Conservation (phyloP, 768 basidiomycete species). For the Krasilnikovozyma curviuscula region DNA sequence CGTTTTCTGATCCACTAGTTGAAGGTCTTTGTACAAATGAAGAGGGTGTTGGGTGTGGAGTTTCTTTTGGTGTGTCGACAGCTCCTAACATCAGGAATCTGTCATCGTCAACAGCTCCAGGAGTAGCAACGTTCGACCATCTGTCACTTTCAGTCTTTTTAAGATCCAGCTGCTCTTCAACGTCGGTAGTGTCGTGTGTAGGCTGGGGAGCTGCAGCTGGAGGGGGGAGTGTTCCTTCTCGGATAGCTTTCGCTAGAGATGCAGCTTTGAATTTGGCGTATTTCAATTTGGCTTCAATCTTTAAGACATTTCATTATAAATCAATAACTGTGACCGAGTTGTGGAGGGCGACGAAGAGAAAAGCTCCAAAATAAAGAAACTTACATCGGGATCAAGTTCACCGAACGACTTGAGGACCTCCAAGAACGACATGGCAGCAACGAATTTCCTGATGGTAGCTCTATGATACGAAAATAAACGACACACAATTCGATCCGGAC, state of each 20-base stretch:
- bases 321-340: not conserved
- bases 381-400: slow-evolving; percentile 26
- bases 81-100: too few relatives aligned
- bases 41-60: not conserved
- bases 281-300: slow-evolving; percentile 72
- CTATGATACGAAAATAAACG: slow-evolving; percentile 27
- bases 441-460: slow-evolving; percentile 78
- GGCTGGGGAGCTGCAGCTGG: slow-evolving; percentile 11
- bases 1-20: not conserved
- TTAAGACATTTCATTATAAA: not conserved
- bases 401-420: slow-evolving; percentile 47
- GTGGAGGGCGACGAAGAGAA: not conserved
- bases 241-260: slow-evolving; percentile 79
- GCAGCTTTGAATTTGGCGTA: slow-evolving; percentile 97
- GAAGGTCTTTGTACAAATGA: too few relatives aligned
- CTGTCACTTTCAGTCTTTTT: slow-evolving; percentile 32
- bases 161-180: not conserved
- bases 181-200: slow-evolving; percentile 5
- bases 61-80: not conserved
- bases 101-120: slow-evolving; percentile 34
- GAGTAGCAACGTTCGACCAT: slow-evolving; percentile 63
- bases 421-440: slow-evolving; percentile 85
- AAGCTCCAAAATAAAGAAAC: not conserved
- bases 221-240: slow-evolving; percentile 43
- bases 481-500: not conserved